Evolutionary conservation across 306 rosid genomes (phyloP).

Genomic region (Notholithocarpus densiflorus): DNA sequence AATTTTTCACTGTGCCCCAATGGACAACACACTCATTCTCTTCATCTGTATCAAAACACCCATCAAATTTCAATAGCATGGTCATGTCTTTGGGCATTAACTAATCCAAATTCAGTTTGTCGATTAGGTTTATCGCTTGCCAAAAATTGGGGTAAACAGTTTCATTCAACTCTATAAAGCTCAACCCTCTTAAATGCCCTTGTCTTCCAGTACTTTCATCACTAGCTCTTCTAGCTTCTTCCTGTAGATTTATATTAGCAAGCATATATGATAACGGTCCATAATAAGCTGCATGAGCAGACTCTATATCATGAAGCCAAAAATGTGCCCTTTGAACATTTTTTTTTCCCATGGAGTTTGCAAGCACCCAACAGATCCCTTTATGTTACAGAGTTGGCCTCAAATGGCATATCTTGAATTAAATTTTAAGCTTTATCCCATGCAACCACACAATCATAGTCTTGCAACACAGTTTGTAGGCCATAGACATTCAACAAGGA

Average conservation of each 20-base stretch:
- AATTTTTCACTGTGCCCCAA: background rate
- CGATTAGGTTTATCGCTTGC: conserved; percentile 13
- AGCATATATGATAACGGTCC: conserved; percentile 40
- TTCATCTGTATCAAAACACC: conserved; percentile 30
- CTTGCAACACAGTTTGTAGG: conserved; percentile 30
- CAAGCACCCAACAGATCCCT: conserved; percentile 40
- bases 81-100: conserved; percentile 32
- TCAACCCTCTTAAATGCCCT: conserved; percentile 43
- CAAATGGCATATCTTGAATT: conserved; percentile 36
- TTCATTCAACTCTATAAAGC: conserved; percentile 43
- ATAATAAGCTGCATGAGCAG: conserved; percentile 37
- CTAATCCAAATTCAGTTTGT: conserved; percentile 15
- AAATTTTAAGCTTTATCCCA: conserved; percentile 34
- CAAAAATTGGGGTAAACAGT: conserved; percentile 33
- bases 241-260: conserved; percentile 27
- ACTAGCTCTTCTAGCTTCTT: conserved; percentile 39
- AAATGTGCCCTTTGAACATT: conserved; percentile 35
- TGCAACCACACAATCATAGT: conserved; percentile 50
- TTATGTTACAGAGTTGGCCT: conserved; percentile 43
- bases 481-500: conserved; percentile 28
- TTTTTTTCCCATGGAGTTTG: conserved; percentile 26
- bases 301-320: conserved; percentile 42
- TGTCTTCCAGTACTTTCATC: conserved; percentile 24
- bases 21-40: background rate
- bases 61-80: conserved; percentile 23